Conservation (phyloP, 2,329 filamentous ascomycete genomes). For the Calonectria multiphialidica region DNA sequence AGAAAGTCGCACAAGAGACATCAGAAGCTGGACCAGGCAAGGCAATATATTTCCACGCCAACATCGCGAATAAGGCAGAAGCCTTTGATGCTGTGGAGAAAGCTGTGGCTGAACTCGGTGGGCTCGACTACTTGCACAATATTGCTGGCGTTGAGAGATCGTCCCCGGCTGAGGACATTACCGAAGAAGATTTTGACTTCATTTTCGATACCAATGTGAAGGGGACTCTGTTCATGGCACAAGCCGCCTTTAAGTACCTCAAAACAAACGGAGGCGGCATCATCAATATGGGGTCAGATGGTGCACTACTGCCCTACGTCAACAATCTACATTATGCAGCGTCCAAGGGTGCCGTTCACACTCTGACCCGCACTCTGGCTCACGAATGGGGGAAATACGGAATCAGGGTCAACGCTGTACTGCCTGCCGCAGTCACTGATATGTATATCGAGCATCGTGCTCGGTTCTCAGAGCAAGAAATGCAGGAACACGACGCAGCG, state of each 20-base stretch:
- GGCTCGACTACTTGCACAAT: neutral
- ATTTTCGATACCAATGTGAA: neutral
- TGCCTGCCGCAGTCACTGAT: neutral
- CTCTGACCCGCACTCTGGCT: neutral
- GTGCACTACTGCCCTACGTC: neutral
- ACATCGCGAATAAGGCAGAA: neutral
- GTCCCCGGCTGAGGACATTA: neutral
- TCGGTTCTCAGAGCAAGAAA: neutral
- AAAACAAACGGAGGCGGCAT: neutral
- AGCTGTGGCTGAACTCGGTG: neutral
- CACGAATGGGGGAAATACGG: neutral
- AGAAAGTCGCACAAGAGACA: neutral
- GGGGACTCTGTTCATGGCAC: neutral
- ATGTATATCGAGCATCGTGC: neutral
- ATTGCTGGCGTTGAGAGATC: neutral
- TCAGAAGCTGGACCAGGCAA: neutral
- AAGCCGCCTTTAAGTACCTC: neutral
- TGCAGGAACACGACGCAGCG: neutral
- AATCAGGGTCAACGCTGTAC: neutral
- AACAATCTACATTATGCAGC: neutral
- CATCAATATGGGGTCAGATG: neutral
- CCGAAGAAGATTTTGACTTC: neutral
- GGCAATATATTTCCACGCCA: neutral
- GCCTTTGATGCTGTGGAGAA: neutral
- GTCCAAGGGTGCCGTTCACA: neutral